Percentiles rank a stretch among this genome's conserved stretches.
Evolutionary conservation across 2,329 filamentous ascomycete genomes (phyloP).

Genomic region (Rhinocladiella similis): DNA sequence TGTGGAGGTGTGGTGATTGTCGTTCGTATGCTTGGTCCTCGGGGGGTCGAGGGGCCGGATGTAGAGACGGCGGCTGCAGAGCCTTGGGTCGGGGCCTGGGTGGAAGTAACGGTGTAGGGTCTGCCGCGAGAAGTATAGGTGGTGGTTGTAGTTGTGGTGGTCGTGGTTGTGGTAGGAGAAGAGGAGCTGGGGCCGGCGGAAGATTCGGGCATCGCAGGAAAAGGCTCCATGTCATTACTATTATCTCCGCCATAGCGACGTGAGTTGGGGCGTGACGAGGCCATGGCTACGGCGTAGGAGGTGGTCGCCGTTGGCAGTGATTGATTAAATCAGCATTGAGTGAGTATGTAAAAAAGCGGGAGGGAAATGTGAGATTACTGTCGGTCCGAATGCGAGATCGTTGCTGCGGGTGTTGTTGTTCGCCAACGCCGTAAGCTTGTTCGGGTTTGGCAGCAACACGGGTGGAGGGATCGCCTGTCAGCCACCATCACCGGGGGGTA

Average conservation of each 20-base stretch:
- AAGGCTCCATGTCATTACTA: conserved; percentile 20
- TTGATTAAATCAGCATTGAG: not conserved
- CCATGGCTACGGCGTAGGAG: conserved; percentile 8
- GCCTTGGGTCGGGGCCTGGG: conserved; percentile 6
- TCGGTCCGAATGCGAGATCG: no score
- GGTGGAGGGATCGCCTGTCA: no score
- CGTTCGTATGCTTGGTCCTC: conserved; percentile 16
- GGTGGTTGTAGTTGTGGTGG: conserved; percentile 19
- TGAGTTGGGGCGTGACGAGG: conserved; percentile 14
- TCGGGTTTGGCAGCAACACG: no score
- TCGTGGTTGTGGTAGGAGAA: conserved; percentile 3
- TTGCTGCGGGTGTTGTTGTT: no score
- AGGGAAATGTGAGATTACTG: not conserved
- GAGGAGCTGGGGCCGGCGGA: conserved; percentile 12
- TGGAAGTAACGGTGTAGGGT: conserved; percentile 23
- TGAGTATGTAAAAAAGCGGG: not conserved
- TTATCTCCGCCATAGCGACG: conserved; percentile 13
- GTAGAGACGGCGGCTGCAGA: conserved; percentile 10
- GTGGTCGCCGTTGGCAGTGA: not conserved
- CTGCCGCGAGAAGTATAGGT: conserved; percentile 17
- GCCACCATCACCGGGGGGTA: no score
- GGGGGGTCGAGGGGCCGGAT: not conserved
- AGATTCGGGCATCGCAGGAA: conserved; percentile 19
- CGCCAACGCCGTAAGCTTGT: no score
- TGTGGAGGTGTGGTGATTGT: conserved; percentile 9